These are phyloP conservation scores for Phytophthora pinifolia DNA, from an alignment of 352 stramenopile species.

Conservation along the genomic window DNA sequence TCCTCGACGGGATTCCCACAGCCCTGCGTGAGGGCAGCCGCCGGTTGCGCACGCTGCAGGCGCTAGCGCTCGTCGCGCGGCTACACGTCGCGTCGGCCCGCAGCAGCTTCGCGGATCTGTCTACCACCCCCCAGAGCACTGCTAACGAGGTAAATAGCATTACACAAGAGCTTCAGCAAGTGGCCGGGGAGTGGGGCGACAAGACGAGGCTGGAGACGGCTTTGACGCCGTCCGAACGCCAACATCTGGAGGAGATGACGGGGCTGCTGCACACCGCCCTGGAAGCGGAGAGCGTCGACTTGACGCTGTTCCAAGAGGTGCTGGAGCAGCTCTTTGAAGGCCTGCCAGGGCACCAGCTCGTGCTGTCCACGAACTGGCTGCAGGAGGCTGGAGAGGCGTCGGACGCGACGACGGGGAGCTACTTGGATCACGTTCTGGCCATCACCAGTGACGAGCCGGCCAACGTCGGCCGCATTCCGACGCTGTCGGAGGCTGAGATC, in stretches of 20 bases:
- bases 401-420: slow-evolving; percentile 18
- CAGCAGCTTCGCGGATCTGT: slow-evolving; percentile 26
- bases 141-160: slow-evolving; percentile 12
- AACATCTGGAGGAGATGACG: slow-evolving; percentile 43
- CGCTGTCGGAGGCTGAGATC: slow-evolving; percentile 50
- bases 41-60: slow-evolving; percentile 29
- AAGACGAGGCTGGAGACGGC: slow-evolving; percentile 16
- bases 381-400: not conserved
- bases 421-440: slow-evolving; percentile 41
- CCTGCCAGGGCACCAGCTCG: slow-evolving; percentile 32
- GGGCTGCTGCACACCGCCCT: slow-evolving; percentile 44
- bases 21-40: slow-evolving; percentile 6
- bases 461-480: slow-evolving; percentile 16
- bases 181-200: slow-evolving; percentile 42
- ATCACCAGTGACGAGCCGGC: slow-evolving; percentile 9
- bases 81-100: slow-evolving; percentile 36
- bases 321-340: slow-evolving; percentile 54
- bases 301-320: slow-evolving; percentile 60
- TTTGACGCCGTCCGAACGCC: slow-evolving; percentile 8
- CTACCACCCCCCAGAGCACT: slow-evolving; percentile 2
- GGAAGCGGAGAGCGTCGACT: slow-evolving; percentile 24
- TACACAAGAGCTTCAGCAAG: slow-evolving; percentile 13
- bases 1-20: slow-evolving; percentile 4
- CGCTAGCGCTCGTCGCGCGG: slow-evolving; percentile 42
- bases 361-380: slow-evolving; percentile 53